Evolutionary conservation across 1,284 basidiomycete genomes (phyloP).

Genomic region (Pholiota adiposa): DNA sequence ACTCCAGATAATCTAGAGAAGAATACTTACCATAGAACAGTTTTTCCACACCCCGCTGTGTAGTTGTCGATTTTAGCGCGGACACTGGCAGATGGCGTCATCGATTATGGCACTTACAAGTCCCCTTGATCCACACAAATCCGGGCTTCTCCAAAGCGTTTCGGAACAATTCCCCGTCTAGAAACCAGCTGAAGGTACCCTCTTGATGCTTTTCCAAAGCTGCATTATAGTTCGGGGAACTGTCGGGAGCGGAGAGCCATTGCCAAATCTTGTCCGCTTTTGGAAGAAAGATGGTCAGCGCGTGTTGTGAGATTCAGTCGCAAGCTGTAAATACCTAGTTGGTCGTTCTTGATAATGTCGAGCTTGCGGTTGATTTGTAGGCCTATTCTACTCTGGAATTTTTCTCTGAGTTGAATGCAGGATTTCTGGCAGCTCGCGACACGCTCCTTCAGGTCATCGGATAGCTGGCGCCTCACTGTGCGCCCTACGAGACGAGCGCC

Average conservation of each 20-base stretch:
- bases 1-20: not conserved
- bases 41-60: not conserved
- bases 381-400: not conserved
- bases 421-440: not conserved
- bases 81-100: not conserved
- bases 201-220: not conserved
- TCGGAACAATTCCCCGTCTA: not conserved
- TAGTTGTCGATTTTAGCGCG: not conserved
- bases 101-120: not conserved
- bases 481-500: too few species aligned
- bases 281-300: not conserved
- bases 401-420: not conserved
- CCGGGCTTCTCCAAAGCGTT: not conserved
- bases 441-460: not conserved
- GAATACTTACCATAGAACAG: not conserved
- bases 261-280: not conserved
- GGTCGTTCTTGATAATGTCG: not conserved
- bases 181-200: not conserved
- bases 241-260: not conserved
- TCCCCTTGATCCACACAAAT: not conserved
- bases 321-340: not conserved
- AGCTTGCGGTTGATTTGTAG: too few species aligned
- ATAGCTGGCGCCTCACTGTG: not conserved
- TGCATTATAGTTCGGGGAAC: not conserved
- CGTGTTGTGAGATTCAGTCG: not conserved